A percentile compares a stretch with the other conserved stretches of the same genome.
Conservation (phyloP, 805 yeast genomes). For the Diddensiella transvaalensis region DNA sequence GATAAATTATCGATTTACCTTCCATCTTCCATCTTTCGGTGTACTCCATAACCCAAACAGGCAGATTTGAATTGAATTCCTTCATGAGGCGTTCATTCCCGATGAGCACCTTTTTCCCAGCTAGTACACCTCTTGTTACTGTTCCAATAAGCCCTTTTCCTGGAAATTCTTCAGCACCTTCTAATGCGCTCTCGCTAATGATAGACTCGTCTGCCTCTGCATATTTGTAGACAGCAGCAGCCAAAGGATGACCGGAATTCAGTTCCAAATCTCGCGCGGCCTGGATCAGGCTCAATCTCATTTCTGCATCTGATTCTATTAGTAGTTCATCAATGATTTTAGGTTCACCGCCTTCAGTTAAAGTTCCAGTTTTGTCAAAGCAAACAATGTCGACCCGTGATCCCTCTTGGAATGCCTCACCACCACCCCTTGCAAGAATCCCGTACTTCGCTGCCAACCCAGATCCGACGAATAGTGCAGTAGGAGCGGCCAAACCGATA, state of each 20-base stretch:
- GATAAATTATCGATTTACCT: conserved; percentile 60
- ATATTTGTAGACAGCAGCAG: conserved; percentile 50
- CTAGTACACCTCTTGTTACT: not conserved
- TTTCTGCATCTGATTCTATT: conserved; percentile 9
- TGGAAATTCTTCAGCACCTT: conserved; percentile 49
- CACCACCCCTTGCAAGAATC: conserved; percentile 75
- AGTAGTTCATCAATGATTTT: conserved; percentile 46
- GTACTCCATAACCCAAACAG: conserved; percentile 34
- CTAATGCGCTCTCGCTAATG: conserved; percentile 33
- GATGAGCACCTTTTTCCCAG: conserved; percentile 34
- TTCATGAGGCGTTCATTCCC: conserved; percentile 61
- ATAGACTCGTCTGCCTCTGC: conserved; percentile 29
- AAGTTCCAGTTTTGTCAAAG: conserved; percentile 77
- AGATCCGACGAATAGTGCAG: conserved; percentile 75
- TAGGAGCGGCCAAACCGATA: conserved; percentile 79
- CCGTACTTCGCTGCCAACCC: conserved; percentile 77
- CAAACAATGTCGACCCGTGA: conserved; percentile 60
- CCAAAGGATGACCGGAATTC: conserved; percentile 67
- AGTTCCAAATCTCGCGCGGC: conserved; percentile 56
- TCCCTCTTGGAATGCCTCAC: conserved; percentile 77
- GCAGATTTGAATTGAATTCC: conserved; percentile 43
- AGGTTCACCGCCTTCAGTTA: conserved; percentile 61
- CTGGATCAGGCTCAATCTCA: conserved; percentile 38
- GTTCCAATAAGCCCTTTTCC: conserved; percentile 52
- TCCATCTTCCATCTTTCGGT: conserved; percentile 55